Base-by-base conservation (phyloP, 306 rosid genomes). In the Biancaea sappan region DNA sequence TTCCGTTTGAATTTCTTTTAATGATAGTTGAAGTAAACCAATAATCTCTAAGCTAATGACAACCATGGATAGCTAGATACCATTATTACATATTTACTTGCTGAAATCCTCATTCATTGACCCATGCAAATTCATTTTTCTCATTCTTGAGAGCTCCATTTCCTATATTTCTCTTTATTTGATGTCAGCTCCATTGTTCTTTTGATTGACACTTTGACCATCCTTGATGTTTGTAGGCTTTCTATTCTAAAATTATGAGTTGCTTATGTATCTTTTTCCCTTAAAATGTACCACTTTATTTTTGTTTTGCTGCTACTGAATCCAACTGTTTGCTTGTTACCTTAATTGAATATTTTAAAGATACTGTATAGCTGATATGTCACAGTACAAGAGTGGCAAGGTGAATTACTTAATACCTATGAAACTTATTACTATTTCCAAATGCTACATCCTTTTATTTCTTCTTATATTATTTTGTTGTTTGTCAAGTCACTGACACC, bases 311-410 rank as follows among this genome's bases (percentile, higher is more conserved):
- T 26, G 71, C 38, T 75, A 32, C 60, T 37, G 18, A 69, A 70
- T 68, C 31, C 26, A 38, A 53, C 41, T 29, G 57, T 78, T 79
- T 59, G 58, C 66, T 77, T 69, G 79, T 84, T 79, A 18, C 94
- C 97, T 87, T 94, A 78, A 62, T 62, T 19, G 31, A 85, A 44
- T 79, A 62, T 66, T 60, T 74, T 76, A 73, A 81, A 94, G 98
- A 91, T 94, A 94, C 82, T 90, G 98, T 85, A 74, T 94, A 76
- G 97, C 98, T 43, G 97, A 94, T 82, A 94, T 94, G 97, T 86
- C 97, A 52, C 94, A 90, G n/a, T 91, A 88, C 88, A 94, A 86
- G 85, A 94, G 84, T 71, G 97, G 98, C 75, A 94, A 94, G 97
- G 98, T 91, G 75, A 59, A 76, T 60, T 56, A 18, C 41, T 52